Evolutionary conservation across 2,329 filamentous ascomycete species (phyloP).

Genomic region (Aureobasidium lini): DNA sequence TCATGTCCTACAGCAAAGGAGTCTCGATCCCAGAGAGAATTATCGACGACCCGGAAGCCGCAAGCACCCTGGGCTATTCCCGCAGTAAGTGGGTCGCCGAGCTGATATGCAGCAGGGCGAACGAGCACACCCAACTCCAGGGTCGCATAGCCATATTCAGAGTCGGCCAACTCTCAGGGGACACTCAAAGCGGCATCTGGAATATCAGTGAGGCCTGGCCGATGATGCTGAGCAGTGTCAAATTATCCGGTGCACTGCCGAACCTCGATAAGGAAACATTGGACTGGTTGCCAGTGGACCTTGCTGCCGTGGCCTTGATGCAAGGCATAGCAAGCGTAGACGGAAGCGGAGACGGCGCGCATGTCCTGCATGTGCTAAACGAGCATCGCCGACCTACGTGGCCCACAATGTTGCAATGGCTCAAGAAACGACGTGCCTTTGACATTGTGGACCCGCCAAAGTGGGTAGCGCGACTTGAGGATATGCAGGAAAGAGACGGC

Average conservation of each 20-base stretch:
- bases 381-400: constrained; percentile 37
- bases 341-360: constrained; percentile 12
- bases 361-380: constrained; percentile 46
- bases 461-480: constrained; percentile 36
- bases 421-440: constrained; percentile 32
- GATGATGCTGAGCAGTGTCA: constrained; percentile 36
- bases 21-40: constrained; percentile 36
- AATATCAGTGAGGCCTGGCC: constrained; percentile 44
- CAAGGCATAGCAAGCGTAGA: constrained; percentile 28
- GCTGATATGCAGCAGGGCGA: constrained; percentile 40
- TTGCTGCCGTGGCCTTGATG: constrained; percentile 37
- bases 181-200: constrained; percentile 38
- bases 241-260: constrained; percentile 34
- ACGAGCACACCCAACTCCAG: constrained; percentile 22
- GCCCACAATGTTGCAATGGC: constrained; percentile 41
- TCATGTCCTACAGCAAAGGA: constrained; percentile 25
- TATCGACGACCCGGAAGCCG: constrained; percentile 34
- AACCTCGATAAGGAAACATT: constrained; percentile 31
- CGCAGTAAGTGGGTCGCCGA: constrained; percentile 54
- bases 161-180: constrained; percentile 42
- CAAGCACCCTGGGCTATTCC: constrained; percentile 47
- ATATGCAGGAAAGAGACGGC: constrained; percentile 9
- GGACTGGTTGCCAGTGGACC: constrained; percentile 42
- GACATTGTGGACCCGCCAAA: constrained; percentile 34
- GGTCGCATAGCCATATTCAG: constrained; percentile 38